Evolutionary conservation across 2,329 filamentous ascomycete genomes (phyloP), one percentile per base, ranked within the genome.

Genomic region (Epichloe sylvatica): DNA sequence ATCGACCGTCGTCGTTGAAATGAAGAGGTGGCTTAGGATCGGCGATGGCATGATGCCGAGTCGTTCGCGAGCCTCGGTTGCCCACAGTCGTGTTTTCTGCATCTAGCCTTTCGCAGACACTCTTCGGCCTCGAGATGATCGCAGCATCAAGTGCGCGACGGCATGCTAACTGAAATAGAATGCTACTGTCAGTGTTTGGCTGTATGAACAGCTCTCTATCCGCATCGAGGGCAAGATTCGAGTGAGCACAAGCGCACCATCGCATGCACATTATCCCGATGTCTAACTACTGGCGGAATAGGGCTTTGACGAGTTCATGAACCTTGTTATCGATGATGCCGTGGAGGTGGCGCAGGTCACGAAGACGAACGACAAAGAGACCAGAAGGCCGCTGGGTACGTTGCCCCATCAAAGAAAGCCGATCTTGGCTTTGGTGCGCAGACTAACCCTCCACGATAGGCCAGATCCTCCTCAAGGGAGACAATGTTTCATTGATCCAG

Each of bases 281-380:
- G 25, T 39, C 49, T 51, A 46, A 50, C 48, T 15, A 48, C 45
- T 15, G 3, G 15, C 17, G 17, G 25, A 21, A 15, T 5, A 95
- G 89, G 90, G 92, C 13, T 98, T 98, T 58, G 92, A 98, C 66
- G 92, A 98, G 69, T 98, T 97, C 72, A 96, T 98, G 90, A 98
- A 98, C 71, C 75, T 98, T 46, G 92, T 97, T 38, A 78, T 95
- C 57, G 92, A 98, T 63, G 89, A 98, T 60, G 92, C 92, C 33
- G 81, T 96, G 51, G 91, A 97, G 70, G 89, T 98, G 42, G 86
- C 83, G 66, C 78, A 88, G 63, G 74, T 86, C 49, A 89, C 85
- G 54, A 94, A 94, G 74, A 81, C 79, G 15, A 83, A 86, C 58
- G 66, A 74, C 40, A 80, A 83, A 57, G 90, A 94, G 70, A 81